Evolutionary conservation across 352 stramenopile species (phyloP), one percentile per base, ranked within the genome.

Genomic region (Pythium folliculosum): DNA sequence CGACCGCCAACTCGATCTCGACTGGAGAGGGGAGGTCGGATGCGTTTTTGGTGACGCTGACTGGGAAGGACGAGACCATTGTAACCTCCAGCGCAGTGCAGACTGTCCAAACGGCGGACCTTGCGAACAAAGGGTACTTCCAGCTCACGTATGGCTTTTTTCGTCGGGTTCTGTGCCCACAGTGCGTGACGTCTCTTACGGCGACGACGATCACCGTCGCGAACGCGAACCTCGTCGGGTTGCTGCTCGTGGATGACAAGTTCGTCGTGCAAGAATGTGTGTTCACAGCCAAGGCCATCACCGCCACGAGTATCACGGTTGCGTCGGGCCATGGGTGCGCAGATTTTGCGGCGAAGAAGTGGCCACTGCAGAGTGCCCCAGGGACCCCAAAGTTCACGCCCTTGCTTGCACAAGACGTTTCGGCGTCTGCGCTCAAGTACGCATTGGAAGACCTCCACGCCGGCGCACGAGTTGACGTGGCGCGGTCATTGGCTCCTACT

Each of bases 11-110:
- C 66, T 93, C 86, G 6, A 67, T 75, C n/a, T 71, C 73, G 4
- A 95, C 77, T 27, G 91, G 89, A 7, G 89, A 97, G 57, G 84
- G 94, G 21, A 79, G 76, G 55, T 97, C 90, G 1, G 96, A 99
- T 63, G 88, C 82, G 16, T 99, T 99, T 75, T 61, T 98, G 2
- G 86, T 97, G 6, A 89, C 82, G 0, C 78, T 99, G 12, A 75
- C 61, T 0, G 82, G 92, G 19, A 70, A 68, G 58, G 22, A 79
- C 1, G 85, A 98, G 59, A 80, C 72, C 0, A 81, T 97, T 16
- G 67, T 72, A 23, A 96, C 94, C 4, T 98, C 94, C 1, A 96
- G 89, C 38, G 94, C 95, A 4, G 89, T 98, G 19, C 84, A 98
- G 70, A 78, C 71, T 2, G 60, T 95, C 19, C 65, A 74, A 17